phyloP scores from a whole-genome alignment of 257 asterid species.

The Agastache rugosa region DNA sequence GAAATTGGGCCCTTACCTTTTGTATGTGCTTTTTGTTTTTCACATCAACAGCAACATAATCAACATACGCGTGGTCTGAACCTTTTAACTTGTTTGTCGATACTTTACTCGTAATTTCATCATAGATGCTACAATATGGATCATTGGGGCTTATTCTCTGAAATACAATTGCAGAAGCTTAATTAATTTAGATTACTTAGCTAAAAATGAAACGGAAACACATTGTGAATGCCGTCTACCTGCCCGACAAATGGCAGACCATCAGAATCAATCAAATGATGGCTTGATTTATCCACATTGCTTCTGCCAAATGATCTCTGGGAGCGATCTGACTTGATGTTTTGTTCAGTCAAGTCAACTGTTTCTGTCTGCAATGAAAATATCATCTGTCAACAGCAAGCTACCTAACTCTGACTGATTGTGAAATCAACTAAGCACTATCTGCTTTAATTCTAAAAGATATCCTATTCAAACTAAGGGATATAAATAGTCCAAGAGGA shows the following conservation, averaged over 20 bases:
- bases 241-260: slow-evolving; percentile 98
- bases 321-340: slow-evolving; percentile 50
- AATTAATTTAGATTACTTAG: slow-evolving; percentile 10
- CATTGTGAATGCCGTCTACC: slow-evolving; percentile 45
- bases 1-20: slow-evolving; percentile 61
- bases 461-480: slow-evolving; percentile 20
- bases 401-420: slow-evolving; percentile 7
- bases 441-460: background rate
- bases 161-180: slow-evolving; percentile 30
- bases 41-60: slow-evolving; percentile 85
- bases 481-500: slow-evolving; percentile 12
- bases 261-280: slow-evolving; percentile 76
- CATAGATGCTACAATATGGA: slow-evolving; percentile 72
- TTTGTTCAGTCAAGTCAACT: slow-evolving; percentile 75
- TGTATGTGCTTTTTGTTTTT: slow-evolving; percentile 64
- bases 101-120: slow-evolving; percentile 55
- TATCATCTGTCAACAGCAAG: slow-evolving; percentile 19
- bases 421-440: background rate
- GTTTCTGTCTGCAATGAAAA: slow-evolving; percentile 80
- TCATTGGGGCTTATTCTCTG: slow-evolving; percentile 79
- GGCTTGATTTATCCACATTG: slow-evolving; percentile 64
- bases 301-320: slow-evolving; percentile 74
- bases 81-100: slow-evolving; percentile 58
- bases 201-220: background rate
- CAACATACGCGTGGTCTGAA: slow-evolving; percentile 79